Percentiles rank a stretch among this genome's conserved stretches.
Conservation (phyloP, 768 basidiomycete genomes). For the Sarcodon aspratus region DNA sequence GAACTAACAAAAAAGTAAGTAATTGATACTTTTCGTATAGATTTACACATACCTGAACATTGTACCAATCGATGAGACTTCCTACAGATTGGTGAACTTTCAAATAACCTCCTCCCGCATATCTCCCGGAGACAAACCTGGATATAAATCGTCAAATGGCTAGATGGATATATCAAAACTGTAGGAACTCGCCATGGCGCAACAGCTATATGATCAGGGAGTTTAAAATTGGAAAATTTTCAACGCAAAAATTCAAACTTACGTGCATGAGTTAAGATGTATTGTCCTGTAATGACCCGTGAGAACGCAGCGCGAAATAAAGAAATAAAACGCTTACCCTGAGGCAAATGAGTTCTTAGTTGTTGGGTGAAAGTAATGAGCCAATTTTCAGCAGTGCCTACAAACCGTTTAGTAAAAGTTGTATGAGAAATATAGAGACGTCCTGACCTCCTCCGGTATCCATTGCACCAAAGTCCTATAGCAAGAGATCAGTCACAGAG, state of each 20-base stretch:
- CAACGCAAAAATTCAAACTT: slow-evolving; percentile 4
- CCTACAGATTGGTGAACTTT: slow-evolving; percentile 26
- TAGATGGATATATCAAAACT: too few relatives aligned
- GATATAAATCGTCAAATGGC: background rate
- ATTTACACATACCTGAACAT: slow-evolving; percentile 22
- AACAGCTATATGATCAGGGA: slow-evolving; percentile 19
- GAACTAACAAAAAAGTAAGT: slow-evolving; percentile 10
- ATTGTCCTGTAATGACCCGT: slow-evolving; percentile 10
- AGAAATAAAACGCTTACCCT: background rate
- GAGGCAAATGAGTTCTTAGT: slow-evolving; percentile 22
- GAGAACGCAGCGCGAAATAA: background rate
- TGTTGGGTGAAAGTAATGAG: slow-evolving; percentile 24
- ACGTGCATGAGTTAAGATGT: slow-evolving; percentile 26
- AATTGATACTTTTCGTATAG: background rate
- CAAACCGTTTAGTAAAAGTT: background rate
- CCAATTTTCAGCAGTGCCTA: slow-evolving; percentile 39
- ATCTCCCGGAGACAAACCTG: slow-evolving; percentile 24
- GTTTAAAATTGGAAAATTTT: background rate
- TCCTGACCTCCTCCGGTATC: slow-evolving; percentile 21
- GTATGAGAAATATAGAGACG: too few relatives aligned
- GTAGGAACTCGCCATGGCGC: slow-evolving; percentile 25
- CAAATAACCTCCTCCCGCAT: slow-evolving; percentile 30
- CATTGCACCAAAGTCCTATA: slow-evolving; percentile 52
- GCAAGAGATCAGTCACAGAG: background rate
- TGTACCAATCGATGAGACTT: slow-evolving; percentile 35